Evolutionary conservation across 306 rosid genomes (phyloP).

Genomic region (Cyclanthera cordifolia): DNA sequence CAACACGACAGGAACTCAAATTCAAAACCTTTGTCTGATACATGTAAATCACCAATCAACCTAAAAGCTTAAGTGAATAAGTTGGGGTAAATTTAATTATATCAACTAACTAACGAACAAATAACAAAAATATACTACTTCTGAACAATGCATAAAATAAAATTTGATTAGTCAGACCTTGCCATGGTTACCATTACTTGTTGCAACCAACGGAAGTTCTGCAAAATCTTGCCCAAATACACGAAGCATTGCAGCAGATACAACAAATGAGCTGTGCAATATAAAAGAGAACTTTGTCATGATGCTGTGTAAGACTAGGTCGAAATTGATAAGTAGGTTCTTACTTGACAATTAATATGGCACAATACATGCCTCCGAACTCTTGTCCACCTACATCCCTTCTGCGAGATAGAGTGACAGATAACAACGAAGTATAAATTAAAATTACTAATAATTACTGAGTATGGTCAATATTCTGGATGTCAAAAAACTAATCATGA

Average conservation of each 20-base stretch:
- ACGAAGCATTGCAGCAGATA: constrained; percentile 79
- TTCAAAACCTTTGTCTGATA: too few relatives aligned
- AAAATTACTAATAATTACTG: not conserved
- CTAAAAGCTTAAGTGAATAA: too few relatives aligned
- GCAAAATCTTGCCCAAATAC: constrained; percentile 76
- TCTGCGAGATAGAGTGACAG: constrained; percentile 31
- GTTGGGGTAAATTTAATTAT: too few relatives aligned
- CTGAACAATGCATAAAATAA: not conserved
- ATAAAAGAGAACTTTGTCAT: constrained; percentile 21
- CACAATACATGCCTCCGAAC: constrained; percentile 88
- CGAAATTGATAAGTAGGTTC: constrained; percentile 17
- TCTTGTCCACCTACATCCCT: constrained; percentile 78
- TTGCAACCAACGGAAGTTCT: constrained; percentile 88
- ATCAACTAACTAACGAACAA: too few relatives aligned
- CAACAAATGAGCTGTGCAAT: constrained; percentile 83
- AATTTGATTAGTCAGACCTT: constrained; percentile 40
- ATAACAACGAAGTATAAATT: constrained; percentile 3
- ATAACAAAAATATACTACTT: too few relatives aligned
- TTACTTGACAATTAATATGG: constrained; percentile 80
- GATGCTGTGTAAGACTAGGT: not conserved
- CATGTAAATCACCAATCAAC: too few relatives aligned
- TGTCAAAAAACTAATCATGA: not conserved
- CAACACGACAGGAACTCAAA: too few relatives aligned
- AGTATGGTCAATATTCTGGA: constrained; percentile 11
- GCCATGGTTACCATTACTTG: constrained; percentile 69